Evolutionary conservation across 768 basidiomycete genomes (phyloP).

Genomic region (Russula foetens): DNA sequence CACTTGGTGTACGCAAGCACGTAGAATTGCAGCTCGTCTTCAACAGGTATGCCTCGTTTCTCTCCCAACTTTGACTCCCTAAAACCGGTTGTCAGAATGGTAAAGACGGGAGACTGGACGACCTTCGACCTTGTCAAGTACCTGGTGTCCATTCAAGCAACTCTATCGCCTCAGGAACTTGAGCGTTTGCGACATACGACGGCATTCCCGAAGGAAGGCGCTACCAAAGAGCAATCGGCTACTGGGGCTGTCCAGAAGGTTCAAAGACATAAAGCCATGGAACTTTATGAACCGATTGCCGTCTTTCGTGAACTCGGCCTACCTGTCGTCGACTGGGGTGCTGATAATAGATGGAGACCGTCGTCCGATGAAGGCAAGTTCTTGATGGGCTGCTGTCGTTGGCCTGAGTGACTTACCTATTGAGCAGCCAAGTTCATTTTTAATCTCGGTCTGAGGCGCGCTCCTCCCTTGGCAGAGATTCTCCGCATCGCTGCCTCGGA

Average conservation of each 20-base stretch:
- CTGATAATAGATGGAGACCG: conserved; percentile 65
- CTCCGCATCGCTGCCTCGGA: conserved; percentile 59
- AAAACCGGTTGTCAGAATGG: conserved; percentile 47
- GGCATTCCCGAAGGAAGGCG: conserved; percentile 63
- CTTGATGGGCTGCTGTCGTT: background rate
- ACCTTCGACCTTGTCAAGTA: conserved; percentile 81
- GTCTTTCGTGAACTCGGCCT: conserved; percentile 63
- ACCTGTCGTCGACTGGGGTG: conserved; percentile 85
- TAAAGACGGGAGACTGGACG: conserved; percentile 87
- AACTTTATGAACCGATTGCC: conserved; percentile 81
- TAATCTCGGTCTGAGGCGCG: conserved; percentile 56
- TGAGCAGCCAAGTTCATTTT: conserved; percentile 70
- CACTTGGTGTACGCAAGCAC: conserved; percentile 81
- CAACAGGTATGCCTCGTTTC: conserved; percentile 44
- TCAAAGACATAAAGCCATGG: conserved; percentile 50
- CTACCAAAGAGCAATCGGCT: conserved; percentile 17
- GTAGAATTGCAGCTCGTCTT: conserved; percentile 95
- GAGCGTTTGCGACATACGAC: conserved; percentile 52
- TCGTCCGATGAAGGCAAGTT: conserved; percentile 78
- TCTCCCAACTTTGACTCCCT: background rate
- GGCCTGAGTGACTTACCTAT: background rate
- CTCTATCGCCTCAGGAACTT: conserved; percentile 48
- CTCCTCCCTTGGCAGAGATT: conserved; percentile 58
- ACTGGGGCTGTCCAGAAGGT: conserved; percentile 28
- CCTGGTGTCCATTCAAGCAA: conserved; percentile 70